Conservation (phyloP, 2,329 filamentous ascomycete species). For the Aspergillus sp. region DNA sequence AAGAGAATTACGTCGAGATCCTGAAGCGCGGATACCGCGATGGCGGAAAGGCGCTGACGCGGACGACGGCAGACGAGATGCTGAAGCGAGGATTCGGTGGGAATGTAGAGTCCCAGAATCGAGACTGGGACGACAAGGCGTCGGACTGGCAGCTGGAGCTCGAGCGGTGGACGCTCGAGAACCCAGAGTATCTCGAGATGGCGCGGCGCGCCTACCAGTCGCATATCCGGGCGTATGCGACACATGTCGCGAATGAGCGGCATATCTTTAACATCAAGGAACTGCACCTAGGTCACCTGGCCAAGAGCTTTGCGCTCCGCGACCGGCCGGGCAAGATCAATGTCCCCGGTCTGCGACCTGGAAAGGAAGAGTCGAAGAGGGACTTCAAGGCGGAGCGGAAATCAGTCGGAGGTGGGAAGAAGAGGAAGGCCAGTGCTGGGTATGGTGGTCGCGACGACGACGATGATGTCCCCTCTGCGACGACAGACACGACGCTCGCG, state of each 20-base stretch:
- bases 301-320: constrained; percentile 88
- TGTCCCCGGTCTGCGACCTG: constrained; percentile 54
- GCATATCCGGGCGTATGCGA: constrained; percentile 92
- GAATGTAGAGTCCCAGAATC: constrained; percentile 44
- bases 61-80: constrained; percentile 68
- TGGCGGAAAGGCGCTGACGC: constrained; percentile 65
- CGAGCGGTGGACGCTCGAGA: constrained; percentile 68
- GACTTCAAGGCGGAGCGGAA: constrained; percentile 51
- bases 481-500: constrained; percentile 49
- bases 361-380: constrained; percentile 52
- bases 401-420: constrained; percentile 40
- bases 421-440: constrained; percentile 38
- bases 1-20: constrained; percentile 86
- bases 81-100: constrained; percentile 67
- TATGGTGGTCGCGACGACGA: constrained; percentile 29
- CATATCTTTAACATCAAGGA: constrained; percentile 88
- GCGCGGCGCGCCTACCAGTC: constrained; percentile 87
- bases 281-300: constrained; percentile 88
- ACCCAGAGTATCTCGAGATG: constrained; percentile 73
- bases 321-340: constrained; percentile 84
- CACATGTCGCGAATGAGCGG: constrained; percentile 84
- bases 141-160: constrained; percentile 70
- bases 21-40: constrained; percentile 73
- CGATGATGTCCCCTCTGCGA: constrained; percentile 31
- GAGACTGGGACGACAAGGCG: constrained; percentile 67